Evolutionary conservation across 2,329 filamentous ascomycete genomes (phyloP), one percentile per base, ranked within the genome.

Genomic region (Fusarium beomiforme): DNA sequence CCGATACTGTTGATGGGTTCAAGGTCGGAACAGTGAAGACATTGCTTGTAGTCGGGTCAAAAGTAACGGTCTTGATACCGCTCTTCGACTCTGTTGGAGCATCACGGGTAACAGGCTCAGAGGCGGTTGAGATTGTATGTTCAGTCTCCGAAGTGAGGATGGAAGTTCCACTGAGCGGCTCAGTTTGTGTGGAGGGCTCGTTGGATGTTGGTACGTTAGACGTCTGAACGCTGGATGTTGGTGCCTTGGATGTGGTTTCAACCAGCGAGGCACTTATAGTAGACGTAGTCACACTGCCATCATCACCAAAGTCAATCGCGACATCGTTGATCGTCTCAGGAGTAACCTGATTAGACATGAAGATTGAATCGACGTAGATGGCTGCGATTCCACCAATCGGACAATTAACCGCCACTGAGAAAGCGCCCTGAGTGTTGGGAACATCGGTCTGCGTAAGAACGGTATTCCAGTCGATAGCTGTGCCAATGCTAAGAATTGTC

Each of bases 321-420:
- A 68, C 56, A 16, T 50, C 43, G 4, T 70, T 12, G 10, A 74
- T 74, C 3, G 51, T 72, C 11, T 61, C 39, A 1, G 71, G 69
- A 5, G 71, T 74, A 17, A 74, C 69, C 14, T 68, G 49, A 33
- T 74, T 70, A 5, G 71, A 74, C 39, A 74, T 59, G 6, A 74
- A 74, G 60, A 74, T 72, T 0, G 72, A 72, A 14, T 74, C 72
- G 7, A 74, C 24, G 9, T 70, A 68, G 0, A 72, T 50, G 2
- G 51, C 41, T 2, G 66, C 60, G 3, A 62, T 21, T 1, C 67
- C 70, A 1, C 70, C 67, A 3, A 47, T 2, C 0, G 49, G 34
- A 14, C 72, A 74, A 8, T 17, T 43, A 6, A 74, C 23, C 0
- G n/a, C 23, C 14, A 74, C 54, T 0, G 23, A 24, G 19, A 74